phyloP scores from a whole-genome alignment of 2,329 filamentous ascomycete species.

The Aspergillus fructus region DNA sequence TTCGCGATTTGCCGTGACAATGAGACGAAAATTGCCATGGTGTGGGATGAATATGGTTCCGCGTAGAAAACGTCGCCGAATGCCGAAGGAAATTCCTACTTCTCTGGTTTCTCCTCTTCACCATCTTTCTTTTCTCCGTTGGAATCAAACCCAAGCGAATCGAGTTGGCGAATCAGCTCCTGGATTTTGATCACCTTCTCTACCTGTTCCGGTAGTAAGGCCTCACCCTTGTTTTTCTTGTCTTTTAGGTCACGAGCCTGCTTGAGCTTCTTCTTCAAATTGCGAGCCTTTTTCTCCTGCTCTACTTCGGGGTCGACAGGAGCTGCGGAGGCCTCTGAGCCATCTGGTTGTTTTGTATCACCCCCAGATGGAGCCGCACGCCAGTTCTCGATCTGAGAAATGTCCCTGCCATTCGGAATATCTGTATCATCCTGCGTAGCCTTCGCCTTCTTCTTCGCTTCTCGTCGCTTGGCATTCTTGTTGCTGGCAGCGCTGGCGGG shows the following conservation, averaged over 20 bases:
- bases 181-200: slow-evolving; percentile 98
- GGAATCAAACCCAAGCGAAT: slow-evolving; percentile 77
- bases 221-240: slow-evolving; percentile 85
- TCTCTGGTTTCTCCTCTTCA: slow-evolving; percentile 16
- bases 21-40: background rate
- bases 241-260: slow-evolving; percentile 87
- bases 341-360: slow-evolving; percentile 28
- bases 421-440: slow-evolving; percentile 56
- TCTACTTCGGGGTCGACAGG: slow-evolving; percentile 69
- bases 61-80: background rate
- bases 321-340: slow-evolving; percentile 26
- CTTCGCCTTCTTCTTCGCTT: slow-evolving; percentile 63
- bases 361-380: slow-evolving; percentile 24
- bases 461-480: slow-evolving; percentile 82
- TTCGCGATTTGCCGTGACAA: background rate
- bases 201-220: slow-evolving; percentile 86
- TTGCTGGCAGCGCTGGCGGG: slow-evolving; percentile 59
- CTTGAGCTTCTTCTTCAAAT: slow-evolving; percentile 89
- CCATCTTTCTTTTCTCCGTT: slow-evolving; percentile 65
- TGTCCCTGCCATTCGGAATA: slow-evolving; percentile 21
- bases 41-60: background rate
- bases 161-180: slow-evolving; percentile 85
- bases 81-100: background rate
- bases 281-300: slow-evolving; percentile 88
- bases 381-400: slow-evolving; percentile 33